These are phyloP conservation scores for Colletotrichum plurivorum DNA, from an alignment of 2,329 filamentous ascomycete species.

Conservation along the genomic window DNA sequence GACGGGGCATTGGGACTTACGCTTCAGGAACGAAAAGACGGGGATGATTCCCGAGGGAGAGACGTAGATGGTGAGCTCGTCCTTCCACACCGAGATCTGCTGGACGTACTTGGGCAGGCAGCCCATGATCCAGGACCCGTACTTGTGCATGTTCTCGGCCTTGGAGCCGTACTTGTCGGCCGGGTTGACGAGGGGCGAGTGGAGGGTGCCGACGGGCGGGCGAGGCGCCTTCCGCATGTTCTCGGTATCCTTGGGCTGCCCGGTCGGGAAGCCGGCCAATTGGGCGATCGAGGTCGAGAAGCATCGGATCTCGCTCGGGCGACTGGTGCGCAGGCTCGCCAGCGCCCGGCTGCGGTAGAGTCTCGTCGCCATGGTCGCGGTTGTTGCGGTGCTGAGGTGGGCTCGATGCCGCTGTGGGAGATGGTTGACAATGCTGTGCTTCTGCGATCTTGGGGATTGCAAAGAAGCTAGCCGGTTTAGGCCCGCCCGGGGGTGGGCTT, in stretches of 20 bases:
- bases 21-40: constrained; percentile 93
- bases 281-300: constrained; percentile 43
- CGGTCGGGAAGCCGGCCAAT: constrained; percentile 42
- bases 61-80: constrained; percentile 96
- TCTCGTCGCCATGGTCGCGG: constrained; percentile 71
- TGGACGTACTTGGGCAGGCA: constrained; percentile 98
- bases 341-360: constrained; percentile 70
- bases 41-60: constrained; percentile 89
- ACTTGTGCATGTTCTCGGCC: constrained; percentile 89
- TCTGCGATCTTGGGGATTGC: constrained; percentile 32
- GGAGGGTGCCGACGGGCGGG: constrained; percentile 70
- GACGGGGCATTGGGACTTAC: constrained; percentile 51
- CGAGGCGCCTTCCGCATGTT: constrained; percentile 78
- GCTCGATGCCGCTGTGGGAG: constrained; percentile 40
- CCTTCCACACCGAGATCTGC: constrained; percentile 99
- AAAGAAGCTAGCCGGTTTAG: constrained; percentile 36
- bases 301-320: constrained; percentile 40
- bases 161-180: constrained; percentile 93
- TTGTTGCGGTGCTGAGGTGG: constrained; percentile 37
- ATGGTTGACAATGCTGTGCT: constrained; percentile 40
- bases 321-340: constrained; percentile 48
- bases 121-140: constrained; percentile 96
- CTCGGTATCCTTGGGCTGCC: constrained; percentile 68
- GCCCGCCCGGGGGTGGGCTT: constrained; percentile 15
- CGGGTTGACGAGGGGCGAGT: constrained; percentile 88